These are phyloP conservation scores for Entomortierella beljakovae DNA, from an alignment of 192 early-diverging fungal species.

Conservation along the genomic window DNA sequence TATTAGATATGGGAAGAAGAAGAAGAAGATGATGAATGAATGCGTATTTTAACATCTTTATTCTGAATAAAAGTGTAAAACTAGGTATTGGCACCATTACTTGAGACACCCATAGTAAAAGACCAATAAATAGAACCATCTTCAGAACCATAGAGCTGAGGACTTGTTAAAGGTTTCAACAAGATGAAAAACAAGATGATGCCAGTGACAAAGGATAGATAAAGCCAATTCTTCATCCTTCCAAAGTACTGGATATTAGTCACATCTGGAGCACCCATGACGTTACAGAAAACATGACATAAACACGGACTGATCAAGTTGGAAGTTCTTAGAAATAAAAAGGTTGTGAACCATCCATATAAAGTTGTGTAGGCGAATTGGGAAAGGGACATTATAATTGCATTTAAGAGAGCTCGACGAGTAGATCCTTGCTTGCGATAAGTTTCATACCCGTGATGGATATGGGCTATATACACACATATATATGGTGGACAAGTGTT, in stretches of 20 bases:
- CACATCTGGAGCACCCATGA: slow-evolving; percentile 82
- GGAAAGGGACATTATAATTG: slow-evolving; percentile 55
- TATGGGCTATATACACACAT: slow-evolving; percentile 73
- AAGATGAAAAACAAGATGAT: slow-evolving; percentile 42
- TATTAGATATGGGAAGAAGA: too few relatives aligned
- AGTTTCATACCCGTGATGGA: slow-evolving; percentile 76
- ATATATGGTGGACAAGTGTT: not conserved
- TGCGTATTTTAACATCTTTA: too few relatives aligned
- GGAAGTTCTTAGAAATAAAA: slow-evolving; percentile 71
- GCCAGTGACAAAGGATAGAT: slow-evolving; percentile 33
- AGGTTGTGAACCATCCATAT: slow-evolving; percentile 86
- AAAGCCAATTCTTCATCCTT: slow-evolving; percentile 30
- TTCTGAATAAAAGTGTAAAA: too few relatives aligned
- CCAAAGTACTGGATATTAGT: slow-evolving; percentile 50
- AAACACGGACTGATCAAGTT: slow-evolving; percentile 62
- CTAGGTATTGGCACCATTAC: too few relatives aligned
- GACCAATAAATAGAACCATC: slow-evolving; percentile 22
- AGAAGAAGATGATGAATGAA: too few relatives aligned
- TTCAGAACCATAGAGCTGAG: slow-evolving; percentile 29
- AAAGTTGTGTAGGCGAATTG: slow-evolving; percentile 81
- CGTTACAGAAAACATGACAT: slow-evolving; percentile 80
- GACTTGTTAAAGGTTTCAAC: slow-evolving; percentile 47
- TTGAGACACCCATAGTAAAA: slow-evolving; percentile 17
- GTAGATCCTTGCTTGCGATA: slow-evolving; percentile 59
- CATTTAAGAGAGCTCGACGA: slow-evolving; percentile 52